Evolutionary conservation across 2,329 filamentous ascomycete genomes (phyloP), one percentile per base, ranked within the genome.

Genomic region (Sporothrix luriei): DNA sequence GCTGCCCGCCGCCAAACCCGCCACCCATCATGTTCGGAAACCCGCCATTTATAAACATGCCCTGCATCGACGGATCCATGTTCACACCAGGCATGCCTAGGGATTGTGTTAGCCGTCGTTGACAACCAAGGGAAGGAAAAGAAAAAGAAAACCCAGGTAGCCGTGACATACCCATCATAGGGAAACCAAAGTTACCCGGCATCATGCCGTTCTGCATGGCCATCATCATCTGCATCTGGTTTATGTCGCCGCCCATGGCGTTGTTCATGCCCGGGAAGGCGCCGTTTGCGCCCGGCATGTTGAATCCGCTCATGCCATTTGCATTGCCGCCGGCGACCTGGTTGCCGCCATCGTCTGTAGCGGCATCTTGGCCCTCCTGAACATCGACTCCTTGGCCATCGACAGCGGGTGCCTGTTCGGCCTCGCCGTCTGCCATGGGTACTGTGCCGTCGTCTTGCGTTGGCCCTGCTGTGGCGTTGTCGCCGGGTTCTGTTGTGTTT

Each of bases 41-140:
- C 82, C 87, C 87, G 83, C 88, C 88, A 83, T 88, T 92, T 90
- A 93, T 92, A 85, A 88, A 88, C 86, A 90, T 89, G 80, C 86
- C 89, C 79, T 91, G 88, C 87, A 90, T 90, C 84, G 90, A 88
- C 71, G 89, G 88, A 84, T 94, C 91, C 92, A 97, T 95, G 80
- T 86, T 86, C 90, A 94, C 93, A 76, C 88, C 88, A 74, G 90
- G 83, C 90, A 95, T 94, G 77, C 88, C 91, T 91, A 74, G 1
- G 29, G 73, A 0, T 13, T 3, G 62, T 62, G 33, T 65, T 55
- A 64, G 68, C 5, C 14, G 29, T 10, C 5, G 26, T 38, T n/a
- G n/a, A 48, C 48, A 48, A 3, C 51, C 26, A 19, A 21, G n/a
- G 1, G 16, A 38, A 62, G 14, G 3, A n/a, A 4, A 19, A 6